Conservation (phyloP, 495 filamentous ascomycete species). For the Neurospora terricola region DNA sequence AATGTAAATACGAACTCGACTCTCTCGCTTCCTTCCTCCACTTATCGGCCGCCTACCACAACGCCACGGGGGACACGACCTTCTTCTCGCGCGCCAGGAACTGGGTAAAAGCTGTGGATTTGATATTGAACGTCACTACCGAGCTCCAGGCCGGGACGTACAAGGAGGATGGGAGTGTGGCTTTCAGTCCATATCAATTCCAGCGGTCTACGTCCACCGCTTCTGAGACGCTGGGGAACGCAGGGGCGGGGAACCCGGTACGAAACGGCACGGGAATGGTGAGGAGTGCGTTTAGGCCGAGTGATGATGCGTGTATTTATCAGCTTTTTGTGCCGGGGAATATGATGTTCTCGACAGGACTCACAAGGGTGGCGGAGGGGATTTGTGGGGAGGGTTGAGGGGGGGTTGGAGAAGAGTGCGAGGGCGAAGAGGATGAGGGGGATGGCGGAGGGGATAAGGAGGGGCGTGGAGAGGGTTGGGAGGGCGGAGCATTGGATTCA, state of each 20-base stretch:
- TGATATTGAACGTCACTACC: slow-evolving; percentile 37
- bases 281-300: slow-evolving; percentile 40
- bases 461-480: background rate
- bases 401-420: background rate
- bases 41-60: slow-evolving; percentile 45
- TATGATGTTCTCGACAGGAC: background rate
- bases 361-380: background rate
- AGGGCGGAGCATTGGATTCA: background rate
- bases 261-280: slow-evolving; percentile 47
- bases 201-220: slow-evolving; percentile 36
- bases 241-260: slow-evolving; percentile 49
- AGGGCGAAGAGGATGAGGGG: background rate
- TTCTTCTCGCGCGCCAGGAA: slow-evolving; percentile 44
- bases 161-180: slow-evolving; percentile 41
- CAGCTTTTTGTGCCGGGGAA: background rate
- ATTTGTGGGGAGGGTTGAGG: background rate
- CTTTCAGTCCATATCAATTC: slow-evolving; percentile 45
- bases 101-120: slow-evolving; percentile 42
- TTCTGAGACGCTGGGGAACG: slow-evolving; percentile 47
- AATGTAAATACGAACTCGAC: slow-evolving; percentile 51
- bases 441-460: background rate
- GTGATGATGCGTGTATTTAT: background rate
- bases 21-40: slow-evolving; percentile 52
- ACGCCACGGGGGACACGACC: slow-evolving; percentile 37
- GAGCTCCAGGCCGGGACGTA: slow-evolving; percentile 48